A percentile compares a stretch with the other conserved stretches of the same genome.
Conservation (phyloP, 306 rosid species). For the Arachis stenosperma region DNA sequence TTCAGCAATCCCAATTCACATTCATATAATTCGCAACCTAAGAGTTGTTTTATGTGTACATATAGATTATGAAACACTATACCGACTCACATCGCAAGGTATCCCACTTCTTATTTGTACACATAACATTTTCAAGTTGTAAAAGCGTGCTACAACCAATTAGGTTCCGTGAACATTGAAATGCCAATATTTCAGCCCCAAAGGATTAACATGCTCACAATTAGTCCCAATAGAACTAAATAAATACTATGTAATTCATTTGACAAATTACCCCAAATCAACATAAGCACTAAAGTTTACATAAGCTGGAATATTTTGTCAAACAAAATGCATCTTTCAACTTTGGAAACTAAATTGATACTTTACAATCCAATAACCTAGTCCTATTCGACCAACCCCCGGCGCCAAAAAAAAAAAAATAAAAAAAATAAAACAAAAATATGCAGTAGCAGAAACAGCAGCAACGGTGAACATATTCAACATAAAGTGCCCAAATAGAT, state of each 20-base stretch:
- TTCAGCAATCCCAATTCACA: not conserved
- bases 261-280: too few relatives aligned
- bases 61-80: not conserved
- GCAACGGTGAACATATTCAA: not conserved
- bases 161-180: too few relatives aligned
- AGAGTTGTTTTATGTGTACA: not conserved
- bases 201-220: too few relatives aligned
- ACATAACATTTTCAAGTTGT: too few relatives aligned
- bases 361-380: not conserved
- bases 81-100: not conserved
- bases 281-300: too few relatives aligned
- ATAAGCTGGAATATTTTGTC: too few relatives aligned
- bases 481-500: not conserved
- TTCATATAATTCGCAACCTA: not conserved
- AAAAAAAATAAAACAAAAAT: not conserved
- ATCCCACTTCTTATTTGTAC: too few relatives aligned
- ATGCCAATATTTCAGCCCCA: too few relatives aligned
- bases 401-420: not conserved
- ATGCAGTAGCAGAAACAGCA: slow-evolving; percentile 7
- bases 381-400: not conserved
- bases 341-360: not conserved
- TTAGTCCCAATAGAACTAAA: too few relatives aligned
- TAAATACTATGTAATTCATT: too few relatives aligned
- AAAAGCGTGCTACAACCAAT: too few relatives aligned
- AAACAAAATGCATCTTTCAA: too few relatives aligned